Evolutionary conservation across 106 monocot genomes (phyloP), one percentile per base, ranked within the genome.

Genomic region (Dioscorea alata): DNA sequence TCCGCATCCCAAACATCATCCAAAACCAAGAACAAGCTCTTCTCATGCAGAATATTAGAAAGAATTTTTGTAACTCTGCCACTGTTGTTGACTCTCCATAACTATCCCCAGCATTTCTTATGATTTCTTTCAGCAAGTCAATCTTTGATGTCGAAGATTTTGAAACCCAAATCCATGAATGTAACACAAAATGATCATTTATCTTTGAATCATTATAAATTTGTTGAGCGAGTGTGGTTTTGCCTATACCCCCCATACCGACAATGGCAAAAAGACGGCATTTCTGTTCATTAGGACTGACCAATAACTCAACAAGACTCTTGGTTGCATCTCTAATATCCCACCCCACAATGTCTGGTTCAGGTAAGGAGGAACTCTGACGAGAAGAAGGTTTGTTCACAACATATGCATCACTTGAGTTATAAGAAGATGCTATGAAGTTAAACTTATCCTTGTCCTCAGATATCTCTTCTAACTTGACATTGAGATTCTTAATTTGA

Each of bases 1-100:
- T 70, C 28, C 1, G 48, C 63, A 17, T 32, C 13, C 79, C 84
- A 80, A 9, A 80, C 76, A 61, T 84, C 84, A 61, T 79, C 75
- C 9, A 84, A 32, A 12, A 84, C 79, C 21, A 80, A 72, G 6
- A 84, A 69, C 50, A 84, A 60, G 4, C 50, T 73, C 54, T 76
- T 73, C 7, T 31, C 15, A 6, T 28, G 4, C 10, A 66, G 57
- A 14, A 19, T 8, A 4, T 16, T 10, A 1, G 10, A 8, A 59
- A 77, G 70, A 9, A 31, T 20, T 5, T 54, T 23, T 71, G 57
- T 8, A 77, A 71, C 24, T 77, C 68, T 15, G 23, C 32, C 42
- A 19, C 24, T 3, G 48, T 50, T 22, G 42, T 23, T 12, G 58
- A 70, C 25, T 77, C 71, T 2, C 64, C 57, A 23, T 21, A 20